Conservation (phyloP, 1,284 basidiomycete genomes). For the Cutaneotrichosporon cutaneum region DNA sequence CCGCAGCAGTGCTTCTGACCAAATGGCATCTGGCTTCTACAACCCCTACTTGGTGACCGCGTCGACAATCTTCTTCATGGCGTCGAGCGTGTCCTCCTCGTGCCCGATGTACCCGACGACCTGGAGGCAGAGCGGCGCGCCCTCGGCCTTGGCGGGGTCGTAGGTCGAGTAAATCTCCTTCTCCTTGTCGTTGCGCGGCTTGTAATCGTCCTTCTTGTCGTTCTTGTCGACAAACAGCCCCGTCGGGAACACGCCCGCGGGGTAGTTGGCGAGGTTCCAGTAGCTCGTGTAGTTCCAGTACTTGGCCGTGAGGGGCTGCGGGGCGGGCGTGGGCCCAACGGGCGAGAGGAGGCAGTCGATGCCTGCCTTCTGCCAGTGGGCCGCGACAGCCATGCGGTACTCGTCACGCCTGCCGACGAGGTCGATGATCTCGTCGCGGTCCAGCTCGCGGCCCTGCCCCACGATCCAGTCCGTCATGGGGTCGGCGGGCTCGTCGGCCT, state of each 20-base stretch:
- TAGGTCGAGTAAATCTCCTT: conserved; percentile 31
- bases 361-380: conserved; percentile 29
- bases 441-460: conserved; percentile 9
- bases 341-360: conserved; percentile 49
- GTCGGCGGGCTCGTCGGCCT: conserved; percentile 37
- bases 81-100: conserved; percentile 20
- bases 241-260: conserved; percentile 66
- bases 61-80: conserved; percentile 12
- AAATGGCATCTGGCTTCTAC: no score
- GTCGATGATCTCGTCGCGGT: conserved; percentile 1
- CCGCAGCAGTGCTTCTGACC: background rate
- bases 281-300: conserved; percentile 60
- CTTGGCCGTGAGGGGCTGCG: conserved; percentile 36
- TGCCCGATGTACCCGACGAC: conserved; percentile 19
- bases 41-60: conserved; percentile 8
- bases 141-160: conserved; percentile 17
- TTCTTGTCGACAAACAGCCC: conserved; percentile 50
- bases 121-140: conserved; percentile 23
- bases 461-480: conserved; percentile 44
- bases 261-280: conserved; percentile 70
- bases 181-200: conserved; percentile 51
- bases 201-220: conserved; percentile 35
- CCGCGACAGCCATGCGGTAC: conserved; percentile 33
- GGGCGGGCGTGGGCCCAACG: conserved; percentile 40
- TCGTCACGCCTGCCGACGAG: conserved; percentile 29